Conservation (phyloP, 164 flowering plant genomes). For the Chimonanthus praecox region DNA sequence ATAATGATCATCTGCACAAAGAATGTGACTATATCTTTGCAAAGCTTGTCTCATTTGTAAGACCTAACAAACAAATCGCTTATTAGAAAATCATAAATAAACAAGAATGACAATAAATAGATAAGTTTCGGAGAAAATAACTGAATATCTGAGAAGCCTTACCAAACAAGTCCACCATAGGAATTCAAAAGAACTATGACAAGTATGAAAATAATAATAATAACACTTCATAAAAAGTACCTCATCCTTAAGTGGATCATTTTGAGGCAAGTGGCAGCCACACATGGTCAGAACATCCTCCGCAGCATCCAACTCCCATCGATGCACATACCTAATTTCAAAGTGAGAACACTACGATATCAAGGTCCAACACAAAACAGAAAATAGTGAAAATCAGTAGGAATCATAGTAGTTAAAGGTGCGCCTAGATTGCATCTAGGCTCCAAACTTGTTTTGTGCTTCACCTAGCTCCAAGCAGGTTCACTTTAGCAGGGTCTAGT, state of each 20-base stretch:
- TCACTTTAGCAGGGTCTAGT: too few relatives aligned
- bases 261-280: slow-evolving; percentile 74
- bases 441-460: too few relatives aligned
- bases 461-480: too few relatives aligned
- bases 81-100: slow-evolving; percentile 6
- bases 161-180: not conserved
- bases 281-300: slow-evolving; percentile 95
- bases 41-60: slow-evolving; percentile 75
- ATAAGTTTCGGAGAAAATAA: not conserved
- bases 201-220: not conserved
- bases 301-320: slow-evolving; percentile 93
- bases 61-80: slow-evolving; percentile 37
- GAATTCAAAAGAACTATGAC: not conserved
- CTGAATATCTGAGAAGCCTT: not conserved
- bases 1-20: slow-evolving; percentile 80
- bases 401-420: not conserved
- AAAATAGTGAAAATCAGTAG: not conserved
- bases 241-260: slow-evolving; percentile 64
- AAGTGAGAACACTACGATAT: not conserved
- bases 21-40: slow-evolving; percentile 79
- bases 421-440: too few relatives aligned
- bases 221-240: slow-evolving; percentile 24
- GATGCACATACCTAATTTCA: slow-evolving; percentile 62
- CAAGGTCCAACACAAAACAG: not conserved
- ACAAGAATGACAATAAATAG: not conserved